phyloP scores from a whole-genome alignment of 2,329 filamentous ascomycete genomes.

The Ramularia endophylla region DNA sequence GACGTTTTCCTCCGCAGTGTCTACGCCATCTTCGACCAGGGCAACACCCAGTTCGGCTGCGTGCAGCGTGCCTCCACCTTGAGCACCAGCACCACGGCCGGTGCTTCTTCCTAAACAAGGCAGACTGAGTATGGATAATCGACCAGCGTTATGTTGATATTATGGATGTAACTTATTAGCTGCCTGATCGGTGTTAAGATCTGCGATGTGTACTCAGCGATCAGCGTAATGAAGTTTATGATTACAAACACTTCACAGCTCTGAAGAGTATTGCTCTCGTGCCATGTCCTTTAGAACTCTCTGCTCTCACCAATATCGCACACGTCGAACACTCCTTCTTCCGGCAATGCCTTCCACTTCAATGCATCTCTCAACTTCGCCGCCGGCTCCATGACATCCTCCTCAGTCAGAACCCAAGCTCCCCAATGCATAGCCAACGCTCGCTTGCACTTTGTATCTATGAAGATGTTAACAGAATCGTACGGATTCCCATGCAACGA shows the following conservation, averaged over 20 bases:
- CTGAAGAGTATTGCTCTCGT: background rate
- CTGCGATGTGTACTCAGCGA: too few species aligned
- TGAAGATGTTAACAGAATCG: constrained; percentile 85
- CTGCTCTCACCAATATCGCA: constrained; percentile 80
- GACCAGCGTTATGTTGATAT: too few species aligned
- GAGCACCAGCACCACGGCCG: constrained; percentile 1
- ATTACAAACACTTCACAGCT: background rate
- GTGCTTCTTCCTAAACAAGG: constrained; percentile 10
- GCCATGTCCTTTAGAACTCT: constrained; percentile 44
- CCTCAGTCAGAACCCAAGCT: constrained; percentile 74
- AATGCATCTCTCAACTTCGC: constrained; percentile 65
- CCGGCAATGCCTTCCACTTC: constrained; percentile 57
- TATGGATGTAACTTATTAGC: too few species aligned
- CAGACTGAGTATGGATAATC: too few species aligned
- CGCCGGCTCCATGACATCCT: constrained; percentile 81
- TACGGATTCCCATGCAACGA: constrained; percentile 80
- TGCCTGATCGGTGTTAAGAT: too few species aligned
- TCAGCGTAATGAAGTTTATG: too few species aligned
- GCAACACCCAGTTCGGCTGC: constrained; percentile 53
- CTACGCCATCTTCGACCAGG: constrained; percentile 60
- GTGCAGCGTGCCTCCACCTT: constrained; percentile 39
- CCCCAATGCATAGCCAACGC: constrained; percentile 94
- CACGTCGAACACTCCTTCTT: constrained; percentile 71
- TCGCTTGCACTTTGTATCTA: constrained; percentile 68
- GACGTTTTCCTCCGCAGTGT: constrained; percentile 59